These are phyloP conservation scores for Neofusicoccum parvum DNA, from an alignment of 2,329 filamentous ascomycete genomes.

Conservation along the genomic window DNA sequence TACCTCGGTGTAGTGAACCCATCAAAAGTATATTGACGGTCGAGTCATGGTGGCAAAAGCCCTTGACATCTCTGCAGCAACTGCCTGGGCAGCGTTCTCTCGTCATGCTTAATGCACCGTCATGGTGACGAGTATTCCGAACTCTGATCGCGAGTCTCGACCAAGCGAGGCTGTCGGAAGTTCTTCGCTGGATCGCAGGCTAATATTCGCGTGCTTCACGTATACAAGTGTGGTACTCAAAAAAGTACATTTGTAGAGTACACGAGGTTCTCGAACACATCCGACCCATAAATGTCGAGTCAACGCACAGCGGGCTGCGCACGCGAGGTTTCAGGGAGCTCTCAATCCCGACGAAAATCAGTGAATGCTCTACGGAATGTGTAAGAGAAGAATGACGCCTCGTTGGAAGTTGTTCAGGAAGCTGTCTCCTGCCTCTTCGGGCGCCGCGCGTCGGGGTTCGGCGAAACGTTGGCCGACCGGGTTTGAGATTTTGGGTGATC, in stretches of 20 bases:
- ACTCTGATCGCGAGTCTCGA: not conserved
- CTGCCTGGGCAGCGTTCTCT: not conserved
- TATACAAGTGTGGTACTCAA: not conserved
- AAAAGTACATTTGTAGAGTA: not conserved
- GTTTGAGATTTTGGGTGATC: slow-evolving; percentile 12
- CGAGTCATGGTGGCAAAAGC: not conserved
- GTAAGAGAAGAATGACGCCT: not conserved
- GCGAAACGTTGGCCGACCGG: slow-evolving; percentile 5
- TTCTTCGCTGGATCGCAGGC: not conserved
- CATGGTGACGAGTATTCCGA: not conserved
- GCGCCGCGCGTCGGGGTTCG: not conserved
- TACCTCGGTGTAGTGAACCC: not conserved
- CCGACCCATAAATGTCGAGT: not conserved
- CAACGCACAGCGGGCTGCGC: not conserved
- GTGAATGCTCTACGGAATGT: not conserved
- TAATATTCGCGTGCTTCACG: not conserved
- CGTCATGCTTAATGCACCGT: not conserved
- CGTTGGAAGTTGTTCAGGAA: not conserved
- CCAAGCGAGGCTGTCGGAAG: not conserved
- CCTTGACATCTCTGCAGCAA: not conserved
- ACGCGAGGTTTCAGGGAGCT: not conserved
- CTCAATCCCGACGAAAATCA: not conserved
- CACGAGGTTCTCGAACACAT: not conserved
- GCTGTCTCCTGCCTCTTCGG: not conserved
- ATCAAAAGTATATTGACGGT: not conserved